Conservation (phyloP, 305 asterid species). For the Caryopteris hybrid region DNA sequence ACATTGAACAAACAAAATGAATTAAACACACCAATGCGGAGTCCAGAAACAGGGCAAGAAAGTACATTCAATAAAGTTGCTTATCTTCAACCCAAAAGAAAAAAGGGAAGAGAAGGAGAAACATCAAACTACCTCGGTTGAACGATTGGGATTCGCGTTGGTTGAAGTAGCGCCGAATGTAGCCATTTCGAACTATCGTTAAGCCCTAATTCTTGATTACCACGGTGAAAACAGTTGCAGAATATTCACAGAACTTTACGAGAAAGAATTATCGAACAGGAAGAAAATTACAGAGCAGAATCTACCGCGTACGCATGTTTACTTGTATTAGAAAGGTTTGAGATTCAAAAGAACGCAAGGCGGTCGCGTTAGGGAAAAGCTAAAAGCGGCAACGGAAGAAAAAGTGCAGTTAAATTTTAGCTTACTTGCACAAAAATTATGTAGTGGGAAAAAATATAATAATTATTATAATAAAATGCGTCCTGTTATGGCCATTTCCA, state of each 20-base stretch:
- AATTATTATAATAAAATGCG: no score
- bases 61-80: neutral
- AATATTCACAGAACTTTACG: neutral
- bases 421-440: no score
- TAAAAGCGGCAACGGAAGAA: neutral
- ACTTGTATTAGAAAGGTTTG: neutral
- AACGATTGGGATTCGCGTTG: conserved; percentile 36
- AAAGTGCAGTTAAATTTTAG: no score
- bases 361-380: conserved; percentile 18
- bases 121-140: conserved; percentile 29
- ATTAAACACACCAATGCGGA: neutral
- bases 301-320: neutral
- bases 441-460: no score
- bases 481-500: no score
- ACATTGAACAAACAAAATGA: neutral
- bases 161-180: conserved; percentile 30
- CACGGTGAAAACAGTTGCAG: neutral
- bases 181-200: conserved; percentile 20
- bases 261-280: neutral
- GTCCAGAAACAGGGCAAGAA: neutral
- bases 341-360: neutral
- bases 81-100: neutral
- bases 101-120: neutral
- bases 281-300: neutral
- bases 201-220: conserved; percentile 24